Evolutionary conservation across 2,329 filamentous ascomycete species (phyloP), one percentile per base, ranked within the genome.

Genomic region (Penicillium sp.): DNA sequence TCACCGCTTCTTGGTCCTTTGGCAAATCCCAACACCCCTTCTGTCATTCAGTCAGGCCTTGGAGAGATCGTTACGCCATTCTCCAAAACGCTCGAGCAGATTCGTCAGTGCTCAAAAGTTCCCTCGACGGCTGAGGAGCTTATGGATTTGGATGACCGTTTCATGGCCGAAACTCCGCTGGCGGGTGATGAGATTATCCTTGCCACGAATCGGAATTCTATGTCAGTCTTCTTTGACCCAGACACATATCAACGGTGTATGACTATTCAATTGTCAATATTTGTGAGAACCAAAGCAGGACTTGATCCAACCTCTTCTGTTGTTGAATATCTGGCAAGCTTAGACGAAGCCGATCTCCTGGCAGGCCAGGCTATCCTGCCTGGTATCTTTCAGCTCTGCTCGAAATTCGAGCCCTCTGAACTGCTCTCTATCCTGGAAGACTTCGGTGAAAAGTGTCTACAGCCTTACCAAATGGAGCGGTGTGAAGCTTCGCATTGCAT

Each of bases 401-500:
- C 63, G 44, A 51, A 32, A 19, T 63, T 74, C 46, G 57, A 67
- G 4, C 67, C 70, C 39, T 55, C 64, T 29, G 75, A 77, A 46
- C 67, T 76, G 13, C 71, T 78, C 19, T 67, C 62, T 4, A 61
- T 84, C 6, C 67, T 84, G 11, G 75, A 77, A 47, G 69, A 76
- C 55, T 63, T 82, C 35, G 79, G 74, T 18, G 75, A 79, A 48
- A 72, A 73, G 29, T 74, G 81, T 39, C 67, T 85, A 3, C 70
- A 74, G 44, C 75, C 79, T 3, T 82, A 84, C 54, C 80, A 84
- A 27, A 87, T 87, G 63, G 84, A 86, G 53, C 84, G 85, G 59
- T 93, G 88, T 57, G 92, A 97, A 73, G 83, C 86, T 18, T 84
- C 88, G 4, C 76, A 91, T 45, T 81, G 81, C 41, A 76, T 86